These are phyloP conservation scores for Cymodocea nodosa DNA, from an alignment of 116 monocot genomes.

Conservation along the genomic window DNA sequence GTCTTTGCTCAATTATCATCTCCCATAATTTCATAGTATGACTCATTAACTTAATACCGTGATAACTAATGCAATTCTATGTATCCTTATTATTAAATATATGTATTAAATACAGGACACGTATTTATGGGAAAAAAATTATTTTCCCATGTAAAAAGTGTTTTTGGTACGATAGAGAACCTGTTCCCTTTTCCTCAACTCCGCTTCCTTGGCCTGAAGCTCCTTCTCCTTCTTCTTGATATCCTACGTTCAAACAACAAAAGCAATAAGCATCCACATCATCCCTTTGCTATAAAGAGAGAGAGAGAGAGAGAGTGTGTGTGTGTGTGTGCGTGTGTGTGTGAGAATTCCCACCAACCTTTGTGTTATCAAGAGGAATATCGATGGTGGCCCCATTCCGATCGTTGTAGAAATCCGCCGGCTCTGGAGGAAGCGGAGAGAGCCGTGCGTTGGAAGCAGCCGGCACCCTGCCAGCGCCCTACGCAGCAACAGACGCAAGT, in stretches of 20 bases:
- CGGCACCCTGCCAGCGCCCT: constrained; percentile 57
- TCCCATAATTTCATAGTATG: too few species aligned
- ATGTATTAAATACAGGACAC: too few species aligned
- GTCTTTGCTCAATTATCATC: too few species aligned
- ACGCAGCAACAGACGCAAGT: neutral
- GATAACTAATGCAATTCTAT: too few species aligned
- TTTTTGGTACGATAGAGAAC: constrained; percentile 19
- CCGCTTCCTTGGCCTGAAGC: constrained; percentile 92
- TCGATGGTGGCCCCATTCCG: constrained; percentile 49
- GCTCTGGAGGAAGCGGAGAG: constrained; percentile 91
- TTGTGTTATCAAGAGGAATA: constrained; percentile 71
- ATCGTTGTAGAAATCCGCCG: constrained; percentile 93
- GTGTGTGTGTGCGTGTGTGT: too few species aligned
- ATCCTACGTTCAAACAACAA: constrained; percentile 35
- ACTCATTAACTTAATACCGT: too few species aligned
- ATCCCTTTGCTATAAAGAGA: too few species aligned
- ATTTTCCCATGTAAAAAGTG: neutral
- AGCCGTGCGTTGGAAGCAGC: constrained; percentile 71
- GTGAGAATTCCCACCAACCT: constrained; percentile 24
- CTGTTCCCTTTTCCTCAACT: constrained; percentile 84
- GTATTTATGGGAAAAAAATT: neutral
- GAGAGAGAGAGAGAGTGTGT: too few species aligned
- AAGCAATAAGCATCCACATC: too few species aligned
- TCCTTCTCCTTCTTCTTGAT: constrained; percentile 92
- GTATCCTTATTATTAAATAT: too few species aligned